Evolutionary conservation across 495 filamentous ascomycete genomes (phyloP).

Genomic region (Platismatia glauca): DNA sequence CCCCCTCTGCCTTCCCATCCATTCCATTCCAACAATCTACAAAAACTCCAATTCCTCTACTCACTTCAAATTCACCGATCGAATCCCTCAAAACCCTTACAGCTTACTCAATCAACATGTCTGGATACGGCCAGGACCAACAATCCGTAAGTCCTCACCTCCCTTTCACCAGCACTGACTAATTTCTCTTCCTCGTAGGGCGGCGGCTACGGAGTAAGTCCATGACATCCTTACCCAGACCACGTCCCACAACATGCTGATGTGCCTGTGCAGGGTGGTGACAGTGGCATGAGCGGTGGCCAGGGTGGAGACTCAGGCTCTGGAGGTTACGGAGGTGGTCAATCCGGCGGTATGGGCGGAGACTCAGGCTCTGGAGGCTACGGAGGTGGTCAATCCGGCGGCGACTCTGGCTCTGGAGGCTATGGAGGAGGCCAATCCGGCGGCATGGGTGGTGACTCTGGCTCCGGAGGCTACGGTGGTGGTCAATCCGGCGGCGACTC

Average conservation of each 20-base stretch:
- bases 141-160: slow-evolving; percentile 16
- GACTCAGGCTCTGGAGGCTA: slow-evolving; percentile 18
- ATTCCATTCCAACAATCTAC: not conserved
- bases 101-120: slow-evolving; percentile 19
- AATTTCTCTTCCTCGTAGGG: not conserved
- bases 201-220: slow-evolving; percentile 18
- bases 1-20: not conserved
- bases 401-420: slow-evolving; percentile 22
- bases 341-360: slow-evolving; percentile 18
- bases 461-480: slow-evolving; percentile 16
- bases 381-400: slow-evolving; percentile 12
- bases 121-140: slow-evolving; percentile 22
- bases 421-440: slow-evolving; percentile 31
- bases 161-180: not conserved
- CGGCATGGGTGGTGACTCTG: slow-evolving; percentile 20
- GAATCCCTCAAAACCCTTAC: not conserved
- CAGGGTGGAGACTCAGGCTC: slow-evolving; percentile 10
- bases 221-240: not conserved
- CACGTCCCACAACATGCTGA: not conserved
- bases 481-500: slow-evolving; percentile 9
- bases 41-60: not conserved
- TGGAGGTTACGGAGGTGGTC: slow-evolving; percentile 6
- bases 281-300: not conserved
- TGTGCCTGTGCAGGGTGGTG: not conserved
- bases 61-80: not conserved